Conservation (phyloP, 208 protist genomes). For the Acanthamoeba healyi region DNA sequence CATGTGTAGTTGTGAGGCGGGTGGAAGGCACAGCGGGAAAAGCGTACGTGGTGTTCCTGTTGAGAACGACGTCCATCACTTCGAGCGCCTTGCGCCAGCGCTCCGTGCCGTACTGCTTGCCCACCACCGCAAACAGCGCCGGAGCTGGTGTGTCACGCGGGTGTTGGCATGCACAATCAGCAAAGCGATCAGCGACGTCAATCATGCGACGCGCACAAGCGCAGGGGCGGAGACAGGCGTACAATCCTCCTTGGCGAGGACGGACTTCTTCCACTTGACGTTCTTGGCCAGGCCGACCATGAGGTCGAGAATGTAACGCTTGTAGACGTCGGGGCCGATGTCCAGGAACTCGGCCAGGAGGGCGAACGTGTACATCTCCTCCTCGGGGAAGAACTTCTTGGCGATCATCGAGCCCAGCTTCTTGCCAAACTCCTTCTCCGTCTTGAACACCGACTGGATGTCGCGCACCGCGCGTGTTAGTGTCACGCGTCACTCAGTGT, state of each 20-base stretch:
- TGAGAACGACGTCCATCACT: background rate
- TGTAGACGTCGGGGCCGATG: background rate
- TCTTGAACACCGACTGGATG: slow-evolving; percentile 11
- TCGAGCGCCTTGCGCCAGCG: background rate
- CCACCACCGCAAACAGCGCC: background rate
- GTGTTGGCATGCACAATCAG: background rate
- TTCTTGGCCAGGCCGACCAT: background rate
- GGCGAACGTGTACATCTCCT: slow-evolving; percentile 1
- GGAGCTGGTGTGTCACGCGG: too few relatives aligned
- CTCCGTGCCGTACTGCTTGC: background rate
- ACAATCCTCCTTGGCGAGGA: background rate
- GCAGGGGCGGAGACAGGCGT: too few relatives aligned
- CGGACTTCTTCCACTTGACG: background rate
- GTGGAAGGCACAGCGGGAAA: too few relatives aligned
- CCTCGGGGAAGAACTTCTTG: slow-evolving; percentile 26
- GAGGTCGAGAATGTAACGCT: background rate
- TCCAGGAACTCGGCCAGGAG: slow-evolving; percentile 15
- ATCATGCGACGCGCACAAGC: too few relatives aligned
- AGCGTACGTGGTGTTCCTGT: background rate
- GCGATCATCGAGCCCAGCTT: slow-evolving; percentile 6
- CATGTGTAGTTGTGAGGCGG: too few relatives aligned
- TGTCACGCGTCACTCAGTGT: background rate
- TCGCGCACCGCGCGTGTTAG: background rate
- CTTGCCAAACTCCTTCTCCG: slow-evolving; percentile 3
- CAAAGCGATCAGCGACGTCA: background rate